Evolutionary conservation across 1,139 yeast species (phyloP), one percentile per base, ranked within the genome.

Genomic region (Nakaseomyces delphensis): DNA sequence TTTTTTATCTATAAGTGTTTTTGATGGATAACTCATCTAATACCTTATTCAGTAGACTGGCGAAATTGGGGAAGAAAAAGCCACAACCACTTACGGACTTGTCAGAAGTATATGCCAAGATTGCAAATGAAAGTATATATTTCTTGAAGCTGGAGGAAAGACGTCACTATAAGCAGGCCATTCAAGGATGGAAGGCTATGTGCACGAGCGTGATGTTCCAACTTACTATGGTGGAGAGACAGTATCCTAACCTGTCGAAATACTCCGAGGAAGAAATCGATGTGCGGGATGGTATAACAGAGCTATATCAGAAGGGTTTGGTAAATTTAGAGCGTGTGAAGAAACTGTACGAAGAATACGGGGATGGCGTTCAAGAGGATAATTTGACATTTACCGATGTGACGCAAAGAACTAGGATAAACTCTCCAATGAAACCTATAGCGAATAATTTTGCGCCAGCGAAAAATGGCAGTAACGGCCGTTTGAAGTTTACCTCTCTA

Each of bases 171-270:
- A 74, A 70, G 43, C 76, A 71, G 16, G 83, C 89, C 1, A 62
- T 79, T 23, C 74, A 73, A 50, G 87, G 87, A 2, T 82, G 89
- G 89, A 79, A 77, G 53, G 68, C 78, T 7, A 62, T 82, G 15
- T 84, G 79, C 50, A 77, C 83, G 1, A 71, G 74, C 41, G 67
- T 79, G 9, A 66, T 77, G 42, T 76, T 67, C 56, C 76, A 75
- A 52, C 62, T 79, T 36, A 83, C 79, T 30, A 52, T 65, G 11
- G 69, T 80, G 43, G 82, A 78, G 40, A 72, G 71, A 46, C 61
- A 63, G 10, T 57, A 64, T 47, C 57, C 62, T 9, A 50, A 54
- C 63, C 46, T 43, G 7, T 48, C 69, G 60, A 55, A 74, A 60
- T 66, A 67, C 67, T 51, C 73, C 53, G 50, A 65, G 67, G 57